Evolutionary conservation across 176 grass and related monocot genomes (phyloP), one percentile per base, ranked within the genome.

Genomic region (Paspalum vaginatum): DNA sequence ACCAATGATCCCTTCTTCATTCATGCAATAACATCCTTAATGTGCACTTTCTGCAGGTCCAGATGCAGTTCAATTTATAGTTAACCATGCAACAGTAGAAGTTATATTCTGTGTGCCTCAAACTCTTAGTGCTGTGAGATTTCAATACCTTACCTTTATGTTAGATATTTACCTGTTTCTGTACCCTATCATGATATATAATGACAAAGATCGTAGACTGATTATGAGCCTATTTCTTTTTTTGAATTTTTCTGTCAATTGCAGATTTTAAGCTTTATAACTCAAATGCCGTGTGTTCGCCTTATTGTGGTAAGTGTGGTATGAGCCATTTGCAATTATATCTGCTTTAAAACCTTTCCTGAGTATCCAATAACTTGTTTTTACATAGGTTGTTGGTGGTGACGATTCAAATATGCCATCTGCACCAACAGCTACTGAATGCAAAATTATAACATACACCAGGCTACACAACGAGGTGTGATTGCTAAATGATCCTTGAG

Each of bases 51-150:
- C 44, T 85, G 45, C 86, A 98, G 95, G 95, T 82, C 92, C 95
- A 75, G 95, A 98, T 89, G 95, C 95, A 72, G 90, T 98, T 79
- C 91, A 92, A 70, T 98, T 88, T 84, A 91, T 94, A 75, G 92
- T 98, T 47, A 94, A 98, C 75, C 92, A 98, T 94, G 90, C 92
- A 83, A 59, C 85, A 78, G 74, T 94, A 72, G 86, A 93, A 85
- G 90, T 67, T 91, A 93, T 98, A 82, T 98, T 98, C 78, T 98
- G 95, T 80, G 88, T 94, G 46, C 90, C 92, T 70, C 92, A 98
- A 89, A 94, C 95, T 53, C 84, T 98, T 85, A 87, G 54, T 75
- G 75, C 27, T 76, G 95, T 98, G 68, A 98, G 92, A 37, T 87
- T 77, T 75, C 58, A 63, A 18, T 81, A 18, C 72, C 57, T 94